These are phyloP conservation scores for Pelargonium fulgidum DNA, from an alignment of 441 rosid genomes.

Conservation along the genomic window DNA sequence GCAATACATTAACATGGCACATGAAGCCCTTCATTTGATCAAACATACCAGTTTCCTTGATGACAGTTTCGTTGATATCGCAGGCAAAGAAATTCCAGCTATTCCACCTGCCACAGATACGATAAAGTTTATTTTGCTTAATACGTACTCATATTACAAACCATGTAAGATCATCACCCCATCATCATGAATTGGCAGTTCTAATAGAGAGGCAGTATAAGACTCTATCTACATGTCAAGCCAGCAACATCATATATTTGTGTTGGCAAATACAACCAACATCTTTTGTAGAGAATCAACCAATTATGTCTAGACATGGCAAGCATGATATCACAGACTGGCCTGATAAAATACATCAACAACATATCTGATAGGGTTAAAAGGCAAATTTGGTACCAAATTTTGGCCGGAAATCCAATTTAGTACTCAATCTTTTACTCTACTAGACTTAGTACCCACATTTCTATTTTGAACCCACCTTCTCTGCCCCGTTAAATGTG, in stretches of 20 bases:
- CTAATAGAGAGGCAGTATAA: background rate
- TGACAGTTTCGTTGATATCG: constrained; percentile 67
- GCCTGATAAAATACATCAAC: background rate
- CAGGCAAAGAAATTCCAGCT: constrained; percentile 99
- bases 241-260: background rate
- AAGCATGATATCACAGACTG: background rate
- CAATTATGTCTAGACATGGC: background rate
- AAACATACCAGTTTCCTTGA: constrained; percentile 66
- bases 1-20: no score
- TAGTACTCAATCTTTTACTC: no score
- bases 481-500: no score
- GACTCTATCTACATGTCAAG: background rate
- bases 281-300: background rate
- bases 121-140: background rate
- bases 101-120: constrained; percentile 68
- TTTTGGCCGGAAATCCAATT: no score
- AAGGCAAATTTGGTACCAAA: no score
- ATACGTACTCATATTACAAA: constrained; percentile 16
- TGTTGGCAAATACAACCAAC: background rate
- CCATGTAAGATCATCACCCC: background rate
- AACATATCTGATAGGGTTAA: background rate
- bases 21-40: no score
- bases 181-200: background rate
- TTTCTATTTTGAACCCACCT: no score
- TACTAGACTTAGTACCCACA: no score